These are phyloP conservation scores for Fusarium nanum DNA, from an alignment of 2,329 filamentous ascomycete species.

Conservation along the genomic window DNA sequence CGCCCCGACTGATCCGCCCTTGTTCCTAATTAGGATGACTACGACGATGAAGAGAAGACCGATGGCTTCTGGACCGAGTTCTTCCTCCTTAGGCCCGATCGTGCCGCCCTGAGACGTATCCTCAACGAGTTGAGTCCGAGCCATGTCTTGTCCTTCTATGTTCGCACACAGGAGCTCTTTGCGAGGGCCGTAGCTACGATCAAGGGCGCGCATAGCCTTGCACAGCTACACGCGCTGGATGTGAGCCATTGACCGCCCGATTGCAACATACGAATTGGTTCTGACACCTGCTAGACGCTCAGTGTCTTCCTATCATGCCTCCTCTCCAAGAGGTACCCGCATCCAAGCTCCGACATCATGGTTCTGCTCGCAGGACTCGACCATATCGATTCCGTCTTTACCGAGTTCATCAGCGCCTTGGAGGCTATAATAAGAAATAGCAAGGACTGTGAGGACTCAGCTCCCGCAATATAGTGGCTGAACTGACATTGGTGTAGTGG, in stretches of 20 bases:
- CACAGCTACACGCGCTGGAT: conserved; percentile 85
- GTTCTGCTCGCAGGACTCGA: conserved; percentile 89
- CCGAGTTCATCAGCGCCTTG: conserved; percentile 85
- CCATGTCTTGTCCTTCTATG: conserved; percentile 80
- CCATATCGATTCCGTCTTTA: conserved; percentile 86
- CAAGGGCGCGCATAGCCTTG: conserved; percentile 68
- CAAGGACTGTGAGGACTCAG: conserved; percentile 67
- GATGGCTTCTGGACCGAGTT: conserved; percentile 98
- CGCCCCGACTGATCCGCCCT: conserved; percentile 47
- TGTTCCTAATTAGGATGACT: conserved; percentile 64
- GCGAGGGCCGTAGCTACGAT: conserved; percentile 76
- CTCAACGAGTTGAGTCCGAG: conserved; percentile 78
- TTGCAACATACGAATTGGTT: conserved; percentile 52
- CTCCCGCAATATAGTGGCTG: neutral
- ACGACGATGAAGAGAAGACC: conserved; percentile 75
- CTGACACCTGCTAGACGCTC: conserved; percentile 72
- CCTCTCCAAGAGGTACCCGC: conserved; percentile 90
- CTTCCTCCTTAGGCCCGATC: conserved; percentile 88
- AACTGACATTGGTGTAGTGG: conserved; percentile 63
- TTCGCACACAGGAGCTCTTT: conserved; percentile 84
- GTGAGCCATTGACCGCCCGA: conserved; percentile 62
- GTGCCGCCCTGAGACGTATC: conserved; percentile 72
- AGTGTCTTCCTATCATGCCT: conserved; percentile 87
- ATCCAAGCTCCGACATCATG: conserved; percentile 95
- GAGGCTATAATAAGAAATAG: conserved; percentile 87